Base-by-base conservation (phyloP, 2,329 filamentous ascomycete genomes). In the Massarina eburnea region DNA sequence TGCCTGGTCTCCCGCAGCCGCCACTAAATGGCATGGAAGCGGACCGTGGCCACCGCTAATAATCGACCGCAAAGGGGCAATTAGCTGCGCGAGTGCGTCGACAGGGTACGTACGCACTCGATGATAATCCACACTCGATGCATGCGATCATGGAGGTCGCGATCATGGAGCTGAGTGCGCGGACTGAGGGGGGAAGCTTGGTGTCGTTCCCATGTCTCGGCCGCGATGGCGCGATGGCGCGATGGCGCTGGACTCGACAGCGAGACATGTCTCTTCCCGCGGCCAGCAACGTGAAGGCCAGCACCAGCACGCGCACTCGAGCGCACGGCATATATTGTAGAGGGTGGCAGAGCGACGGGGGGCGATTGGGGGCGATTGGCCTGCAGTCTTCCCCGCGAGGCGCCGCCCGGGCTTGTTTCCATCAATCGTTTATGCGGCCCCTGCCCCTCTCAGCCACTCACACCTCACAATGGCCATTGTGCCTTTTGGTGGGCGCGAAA, bases 401-500 rank as follows among this genome's bases (percentile, higher is more conserved):
- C 55, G 48, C 46, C 58, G 58, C 54, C 49, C 45, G 8, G 40
- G 46, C 49, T 49, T 54, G 49, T 51, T 42, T 47, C 38, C 38
- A 54, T 57, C 54, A 52, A 47, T 46, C 36, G 57, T 50, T 38
- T 43, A 43, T 46, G 42, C 35, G 34, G 35, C 7, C 55, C 54
- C 45, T 55, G 55, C 30, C 14, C 14, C 20, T 32, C 40, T 46
- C 55, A 52, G 50, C 62, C 62, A 66, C 56, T 64, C 58, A 64
- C 48, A 50, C 43, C 44, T 43, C 46, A 32, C 47, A 57, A 49
- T 43, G 29, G 40, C 58, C 60, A n/a, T 53, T 52, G 57, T 58
- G 43, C 45, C 49, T 48, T 59, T 59, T 55, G 51, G 48, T 55
- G 55, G 60, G 62, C 62, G 61, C 58, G 54, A 66, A 64, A 61